phyloP scores from a whole-genome alignment of 1,284 basidiomycete species.

The Sanghuangporus weigelae region DNA sequence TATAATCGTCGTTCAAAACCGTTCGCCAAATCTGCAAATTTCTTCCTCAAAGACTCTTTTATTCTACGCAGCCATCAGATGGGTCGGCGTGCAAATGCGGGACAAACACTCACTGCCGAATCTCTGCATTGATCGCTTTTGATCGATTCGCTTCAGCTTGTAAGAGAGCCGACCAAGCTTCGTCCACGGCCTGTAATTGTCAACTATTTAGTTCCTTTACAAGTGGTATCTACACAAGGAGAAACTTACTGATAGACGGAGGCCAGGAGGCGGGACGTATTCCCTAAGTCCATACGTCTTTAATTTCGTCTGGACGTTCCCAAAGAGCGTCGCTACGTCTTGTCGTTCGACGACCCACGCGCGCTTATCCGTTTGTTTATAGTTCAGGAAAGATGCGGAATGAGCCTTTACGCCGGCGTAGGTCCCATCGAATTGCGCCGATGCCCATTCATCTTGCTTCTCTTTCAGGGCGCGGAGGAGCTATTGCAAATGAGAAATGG shows the following conservation, averaged over 20 bases:
- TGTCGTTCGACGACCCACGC: constrained; percentile 88
- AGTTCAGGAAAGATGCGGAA: constrained; percentile 68
- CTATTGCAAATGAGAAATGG: constrained; percentile 30
- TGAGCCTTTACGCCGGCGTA: constrained; percentile 82
- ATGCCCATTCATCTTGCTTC: constrained; percentile 62
- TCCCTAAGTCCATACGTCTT: constrained; percentile 83
- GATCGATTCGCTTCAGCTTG: constrained; percentile 75
- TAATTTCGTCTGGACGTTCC: constrained; percentile 93
- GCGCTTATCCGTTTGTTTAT: constrained; percentile 85
- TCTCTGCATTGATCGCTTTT: constrained; percentile 85
- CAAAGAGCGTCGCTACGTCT: constrained; percentile 83
- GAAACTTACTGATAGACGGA: constrained; percentile 51
- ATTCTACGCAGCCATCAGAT: constrained; percentile 49
- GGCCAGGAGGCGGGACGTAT: constrained; percentile 75
- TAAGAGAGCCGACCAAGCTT: constrained; percentile 72
- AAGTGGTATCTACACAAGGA: background rate
- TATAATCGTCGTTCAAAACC: constrained; percentile 75
- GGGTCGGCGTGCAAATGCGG: background rate
- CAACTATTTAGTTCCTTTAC: background rate
- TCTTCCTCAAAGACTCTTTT: constrained; percentile 81
- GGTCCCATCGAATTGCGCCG: constrained; percentile 59
- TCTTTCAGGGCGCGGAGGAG: constrained; percentile 60
- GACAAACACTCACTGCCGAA: constrained; percentile 68
- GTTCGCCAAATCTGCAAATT: constrained; percentile 83
- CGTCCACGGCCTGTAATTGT: constrained; percentile 61